Conservation (phyloP, 73 alveolate genomes). For the Durusdinium trenchii region DNA sequence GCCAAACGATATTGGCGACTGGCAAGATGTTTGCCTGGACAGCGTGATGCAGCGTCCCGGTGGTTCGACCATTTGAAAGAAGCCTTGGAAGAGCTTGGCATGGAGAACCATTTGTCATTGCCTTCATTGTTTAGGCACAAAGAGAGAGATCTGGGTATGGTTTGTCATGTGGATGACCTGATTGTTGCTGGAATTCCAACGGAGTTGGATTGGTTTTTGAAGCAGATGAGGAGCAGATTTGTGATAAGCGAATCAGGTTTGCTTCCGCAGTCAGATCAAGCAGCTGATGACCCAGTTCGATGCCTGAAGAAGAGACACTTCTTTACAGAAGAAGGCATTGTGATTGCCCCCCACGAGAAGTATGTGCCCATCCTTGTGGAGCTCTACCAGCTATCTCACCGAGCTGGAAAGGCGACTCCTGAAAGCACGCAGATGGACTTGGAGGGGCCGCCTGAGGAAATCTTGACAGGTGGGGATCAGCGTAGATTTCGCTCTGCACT, state of each 20-base stretch:
- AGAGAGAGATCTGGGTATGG: background rate
- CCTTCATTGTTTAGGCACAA: background rate
- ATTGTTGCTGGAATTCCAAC: background rate
- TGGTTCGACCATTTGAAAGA: background rate
- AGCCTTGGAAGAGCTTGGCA: background rate
- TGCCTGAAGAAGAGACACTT: background rate
- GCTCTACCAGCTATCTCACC: no score
- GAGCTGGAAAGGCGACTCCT: background rate
- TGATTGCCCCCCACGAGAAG: background rate
- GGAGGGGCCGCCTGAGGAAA: background rate
- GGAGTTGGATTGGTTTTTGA: background rate
- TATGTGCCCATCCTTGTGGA: background rate
- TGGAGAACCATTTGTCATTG: background rate
- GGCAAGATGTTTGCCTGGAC: background rate
- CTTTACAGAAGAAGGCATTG: background rate
- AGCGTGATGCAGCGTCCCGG: background rate
- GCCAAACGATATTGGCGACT: background rate
- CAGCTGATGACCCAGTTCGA: background rate
- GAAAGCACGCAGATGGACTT: no score
- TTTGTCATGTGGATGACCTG: background rate
- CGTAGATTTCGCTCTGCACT: background rate
- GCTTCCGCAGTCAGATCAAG: background rate
- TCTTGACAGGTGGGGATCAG: background rate
- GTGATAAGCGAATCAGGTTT: background rate
- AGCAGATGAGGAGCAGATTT: background rate